Percentiles rank a stretch among this genome's conserved stretches.
phyloP scores from a whole-genome alignment of 2,329 filamentous ascomycete genomes.

The Aspergillus texensis region DNA sequence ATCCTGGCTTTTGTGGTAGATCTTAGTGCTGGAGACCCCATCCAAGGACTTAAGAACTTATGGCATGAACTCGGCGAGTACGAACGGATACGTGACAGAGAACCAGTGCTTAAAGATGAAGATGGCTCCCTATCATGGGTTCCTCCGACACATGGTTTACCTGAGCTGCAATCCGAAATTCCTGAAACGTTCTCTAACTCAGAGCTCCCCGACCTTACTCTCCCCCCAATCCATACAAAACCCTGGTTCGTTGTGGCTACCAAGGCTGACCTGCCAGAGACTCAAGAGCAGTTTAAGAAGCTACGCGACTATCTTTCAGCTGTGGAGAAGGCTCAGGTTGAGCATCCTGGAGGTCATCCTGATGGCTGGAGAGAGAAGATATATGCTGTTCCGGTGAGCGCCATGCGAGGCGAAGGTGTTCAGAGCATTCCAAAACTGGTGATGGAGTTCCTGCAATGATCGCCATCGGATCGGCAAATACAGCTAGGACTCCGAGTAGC shows the following conservation, averaged over 20 bases:
- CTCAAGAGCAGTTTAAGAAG: constrained; percentile 72
- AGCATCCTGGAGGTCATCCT: constrained; percentile 74
- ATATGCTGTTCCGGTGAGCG: constrained; percentile 80
- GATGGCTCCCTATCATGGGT: constrained; percentile 62
- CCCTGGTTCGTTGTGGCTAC: constrained; percentile 97
- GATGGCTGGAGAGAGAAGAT: constrained; percentile 63
- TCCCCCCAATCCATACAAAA: constrained; percentile 83
- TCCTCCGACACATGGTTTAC: constrained; percentile 29
- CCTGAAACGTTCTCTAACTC: neutral
- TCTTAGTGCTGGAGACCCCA: constrained; percentile 75
- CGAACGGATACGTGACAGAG: constrained; percentile 75
- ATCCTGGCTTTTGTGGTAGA: constrained; percentile 95
- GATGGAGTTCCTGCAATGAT: constrained; percentile 44
- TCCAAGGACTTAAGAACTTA: constrained; percentile 74
- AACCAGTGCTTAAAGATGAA: constrained; percentile 66
- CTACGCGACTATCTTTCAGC: constrained; percentile 71
- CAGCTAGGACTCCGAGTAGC: neutral
- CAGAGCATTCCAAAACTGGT: constrained; percentile 53
- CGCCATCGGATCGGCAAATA: neutral
- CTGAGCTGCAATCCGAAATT: constrained; percentile 24
- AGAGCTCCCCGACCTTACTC: constrained; percentile 50
- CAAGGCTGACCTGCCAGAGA: constrained; percentile 81
- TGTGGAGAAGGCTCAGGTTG: constrained; percentile 63
- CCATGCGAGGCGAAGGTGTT: constrained; percentile 83
- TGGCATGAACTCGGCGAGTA: constrained; percentile 93